Percentiles rank a stretch among this genome's conserved stretches.
These are phyloP conservation scores for Eremothecium gossypii DNA, from an alignment of 1,139 yeast species.

Conservation along the genomic window DNA sequence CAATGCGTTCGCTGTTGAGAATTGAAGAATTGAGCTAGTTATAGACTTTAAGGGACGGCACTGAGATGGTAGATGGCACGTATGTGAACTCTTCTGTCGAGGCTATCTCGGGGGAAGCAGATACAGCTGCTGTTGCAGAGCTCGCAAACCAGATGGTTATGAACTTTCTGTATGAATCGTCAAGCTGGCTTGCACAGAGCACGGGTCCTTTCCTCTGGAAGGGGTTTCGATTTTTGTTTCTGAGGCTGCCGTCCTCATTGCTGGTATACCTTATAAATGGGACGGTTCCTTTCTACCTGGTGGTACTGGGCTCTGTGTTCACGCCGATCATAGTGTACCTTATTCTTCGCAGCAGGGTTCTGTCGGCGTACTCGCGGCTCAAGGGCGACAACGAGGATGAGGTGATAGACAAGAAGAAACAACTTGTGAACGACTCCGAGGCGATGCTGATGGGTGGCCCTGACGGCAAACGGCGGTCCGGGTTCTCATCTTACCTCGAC, in stretches of 20 bases:
- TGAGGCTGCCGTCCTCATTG: constrained; percentile 5
- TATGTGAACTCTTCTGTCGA: too few species aligned
- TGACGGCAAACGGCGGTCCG: constrained; percentile 5
- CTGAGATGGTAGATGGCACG: too few species aligned
- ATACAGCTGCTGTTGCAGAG: too few species aligned
- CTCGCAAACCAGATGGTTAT: too few species aligned
- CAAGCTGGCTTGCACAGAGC: too few species aligned
- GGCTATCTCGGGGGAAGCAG: too few species aligned
- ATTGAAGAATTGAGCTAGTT: too few species aligned
- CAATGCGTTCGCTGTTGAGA: too few species aligned
- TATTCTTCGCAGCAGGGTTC: constrained; percentile 7
- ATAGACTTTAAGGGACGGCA: too few species aligned
- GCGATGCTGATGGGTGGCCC: constrained; percentile 7
- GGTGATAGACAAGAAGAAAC: constrained; percentile 6
- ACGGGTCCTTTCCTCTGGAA: neutral
- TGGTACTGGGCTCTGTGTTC: neutral
- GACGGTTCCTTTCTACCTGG: constrained; percentile 6
- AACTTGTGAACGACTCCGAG: constrained; percentile 9
- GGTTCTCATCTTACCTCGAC: constrained; percentile 52
- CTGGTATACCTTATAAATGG: constrained; percentile 4
- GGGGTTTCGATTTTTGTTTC: neutral
- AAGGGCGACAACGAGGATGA: constrained; percentile 10
- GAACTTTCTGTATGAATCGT: too few species aligned
- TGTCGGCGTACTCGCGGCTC: constrained; percentile 9
- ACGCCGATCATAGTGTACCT: constrained; percentile 6